Percentiles rank a stretch among this genome's conserved stretches.
phyloP scores from a whole-genome alignment of 768 basidiomycete genomes.

The Mycena crocata region DNA sequence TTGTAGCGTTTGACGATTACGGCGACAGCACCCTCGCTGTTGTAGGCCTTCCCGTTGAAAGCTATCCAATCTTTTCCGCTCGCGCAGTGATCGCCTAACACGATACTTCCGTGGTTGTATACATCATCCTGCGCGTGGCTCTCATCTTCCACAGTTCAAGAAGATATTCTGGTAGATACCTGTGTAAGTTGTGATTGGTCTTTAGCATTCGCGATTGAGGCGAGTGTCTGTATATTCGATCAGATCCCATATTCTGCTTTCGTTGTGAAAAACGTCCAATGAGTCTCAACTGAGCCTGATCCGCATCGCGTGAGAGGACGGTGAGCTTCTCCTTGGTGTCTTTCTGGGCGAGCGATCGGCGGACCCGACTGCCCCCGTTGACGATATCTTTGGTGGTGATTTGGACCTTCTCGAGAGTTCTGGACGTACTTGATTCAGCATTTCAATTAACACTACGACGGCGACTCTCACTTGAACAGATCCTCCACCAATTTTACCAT shows the following conservation, averaged over 20 bases:
- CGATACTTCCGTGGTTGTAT: constrained; percentile 7
- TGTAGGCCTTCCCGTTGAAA: constrained; percentile 4
- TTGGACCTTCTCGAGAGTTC: constrained; percentile 16
- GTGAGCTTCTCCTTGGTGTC: neutral
- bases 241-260: neutral
- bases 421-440: neutral
- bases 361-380: neutral
- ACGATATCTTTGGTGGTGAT: constrained; percentile 4
- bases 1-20: constrained; percentile 18
- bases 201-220: neutral
- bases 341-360: neutral
- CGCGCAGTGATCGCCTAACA: neutral
- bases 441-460: neutral
- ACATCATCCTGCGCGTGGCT: constrained; percentile 1
- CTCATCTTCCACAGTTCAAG: neutral
- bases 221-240: constrained; percentile 10
- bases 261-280: neutral
- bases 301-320: neutral
- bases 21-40: neutral
- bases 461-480: neutral
- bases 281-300: neutral
- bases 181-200: neutral
- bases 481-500: constrained; percentile 9
- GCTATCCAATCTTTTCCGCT: constrained; percentile 18
- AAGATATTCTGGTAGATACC: neutral